Base-by-base conservation (phyloP, 441 rosid species). In the Capsella rubella region DNA sequence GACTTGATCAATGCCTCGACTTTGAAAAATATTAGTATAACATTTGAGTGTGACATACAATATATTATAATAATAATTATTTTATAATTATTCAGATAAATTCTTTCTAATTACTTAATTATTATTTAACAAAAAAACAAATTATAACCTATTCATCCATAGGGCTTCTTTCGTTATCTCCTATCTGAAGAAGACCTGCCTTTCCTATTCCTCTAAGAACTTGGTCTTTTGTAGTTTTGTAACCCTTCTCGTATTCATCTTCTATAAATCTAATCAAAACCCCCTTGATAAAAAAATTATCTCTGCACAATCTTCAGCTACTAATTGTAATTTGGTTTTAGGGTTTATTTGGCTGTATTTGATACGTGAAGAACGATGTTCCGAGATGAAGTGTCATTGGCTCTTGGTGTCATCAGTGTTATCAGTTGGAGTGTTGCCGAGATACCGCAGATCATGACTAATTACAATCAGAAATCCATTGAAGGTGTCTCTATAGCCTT, bases 381-480 rank as follows among this genome's bases (percentile, higher is more conserved):
- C 15, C 65, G 71, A 80, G 87, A 87, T 73, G 82, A 65, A 9
- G 52, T 83, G 2, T 85, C 97, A 0, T 67, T 86, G 37, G 64
- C 58, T 1, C 76, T 91, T 54, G 97, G 94, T 29, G 13, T 85
- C 55, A 37, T 81, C 9, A 90, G 97, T 69, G 87, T 90, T 9
- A 43, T 84, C 42, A 85, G 87, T 59, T 89, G 94, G 97, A 84
- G 82, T 4, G 78, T 89, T 6, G 94, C 97, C 0, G 94, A 90
- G 73, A 56, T 89, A 47, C 97, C 97, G 50, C 97, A 90, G 75
- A 84, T 87, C 59, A 12, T 89, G 58, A 89, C 89, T 40, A 89
- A 85, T 67, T 87, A 84, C 78, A 81, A 69, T 71, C 62, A 80
- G 37, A 89, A 90, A 76, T 90, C 94, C 14, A 51, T 85, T 2